Percentiles rank a stretch among this genome's conserved stretches.
Evolutionary conservation across 2,329 filamentous ascomycete species (phyloP).

Genomic region (Colletotrichum aenigma): DNA sequence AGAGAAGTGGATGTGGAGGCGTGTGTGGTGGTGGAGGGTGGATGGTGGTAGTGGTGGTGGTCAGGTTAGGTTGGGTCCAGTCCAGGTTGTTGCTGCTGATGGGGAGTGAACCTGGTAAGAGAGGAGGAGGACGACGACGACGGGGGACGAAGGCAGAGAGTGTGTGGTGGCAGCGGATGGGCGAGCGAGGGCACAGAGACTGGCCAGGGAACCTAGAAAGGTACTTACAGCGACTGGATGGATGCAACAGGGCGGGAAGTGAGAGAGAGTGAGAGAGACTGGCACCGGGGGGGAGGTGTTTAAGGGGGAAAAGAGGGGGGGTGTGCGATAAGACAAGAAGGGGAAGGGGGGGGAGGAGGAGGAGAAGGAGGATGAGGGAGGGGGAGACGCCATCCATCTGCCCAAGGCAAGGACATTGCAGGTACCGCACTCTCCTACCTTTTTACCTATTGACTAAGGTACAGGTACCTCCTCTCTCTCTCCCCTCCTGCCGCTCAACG

Average conservation of each 20-base stretch:
- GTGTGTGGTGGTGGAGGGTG: background rate
- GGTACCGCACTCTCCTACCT: background rate
- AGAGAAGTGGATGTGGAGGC: background rate
- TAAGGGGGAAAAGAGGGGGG: background rate
- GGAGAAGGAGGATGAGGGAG: background rate
- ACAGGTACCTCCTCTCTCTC: background rate
- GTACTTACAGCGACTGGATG: background rate
- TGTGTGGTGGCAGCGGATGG: constrained; percentile 14
- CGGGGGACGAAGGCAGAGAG: background rate
- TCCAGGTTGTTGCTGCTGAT: background rate
- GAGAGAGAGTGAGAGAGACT: background rate
- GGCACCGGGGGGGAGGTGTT: constrained; percentile 15
- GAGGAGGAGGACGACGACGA: background rate
- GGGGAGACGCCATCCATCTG: background rate
- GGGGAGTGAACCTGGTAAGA: background rate
- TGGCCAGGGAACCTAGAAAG: background rate
- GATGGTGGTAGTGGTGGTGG: background rate
- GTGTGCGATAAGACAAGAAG: background rate
- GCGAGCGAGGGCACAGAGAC: constrained; percentile 15
- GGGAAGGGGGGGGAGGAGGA: background rate
- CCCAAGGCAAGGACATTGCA: background rate
- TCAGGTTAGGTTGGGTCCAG: background rate
- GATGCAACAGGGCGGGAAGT: background rate
- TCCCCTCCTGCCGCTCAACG: background rate
- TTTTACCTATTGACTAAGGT: background rate